A percentile compares a stretch with the other conserved stretches of the same genome.
phyloP scores from a whole-genome alignment of 164 flowering plant species.

The Stephania japonica region DNA sequence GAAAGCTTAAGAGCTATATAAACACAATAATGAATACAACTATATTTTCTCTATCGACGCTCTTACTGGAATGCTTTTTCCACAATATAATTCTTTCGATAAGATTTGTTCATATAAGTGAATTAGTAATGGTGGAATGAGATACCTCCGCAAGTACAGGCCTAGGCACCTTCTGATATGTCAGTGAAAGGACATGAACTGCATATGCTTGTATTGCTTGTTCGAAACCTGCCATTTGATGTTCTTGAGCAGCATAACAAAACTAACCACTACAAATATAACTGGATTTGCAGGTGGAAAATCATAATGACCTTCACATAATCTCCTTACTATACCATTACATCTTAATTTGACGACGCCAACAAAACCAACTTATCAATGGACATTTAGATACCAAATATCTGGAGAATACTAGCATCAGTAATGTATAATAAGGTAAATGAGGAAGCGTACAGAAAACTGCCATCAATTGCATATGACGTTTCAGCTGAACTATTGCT shows the following conservation, averaged over 20 bases:
- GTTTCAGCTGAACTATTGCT: no score
- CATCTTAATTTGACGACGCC: no score
- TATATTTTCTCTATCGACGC: neutral
- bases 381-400: no score
- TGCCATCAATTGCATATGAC: neutral
- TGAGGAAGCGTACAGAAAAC: neutral
- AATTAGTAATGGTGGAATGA: neutral
- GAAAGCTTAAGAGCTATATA: neutral
- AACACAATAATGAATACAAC: neutral
- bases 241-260: neutral
- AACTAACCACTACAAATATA: neutral
- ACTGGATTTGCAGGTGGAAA: no score
- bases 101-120: no score
- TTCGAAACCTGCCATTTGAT: conserved; percentile 71
- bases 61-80: neutral
- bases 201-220: conserved; percentile 92
- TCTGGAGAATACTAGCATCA: neutral
- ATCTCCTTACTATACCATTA: no score
- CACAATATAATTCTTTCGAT: neutral
- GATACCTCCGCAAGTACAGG: conserved; percentile 94
- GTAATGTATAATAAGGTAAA: neutral
- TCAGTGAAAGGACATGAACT: conserved; percentile 78
- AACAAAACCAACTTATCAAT: no score
- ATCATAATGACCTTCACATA: no score
- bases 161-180: conserved; percentile 85